These are phyloP conservation scores for Quercus parvula DNA, from an alignment of 306 rosid genomes.

Conservation along the genomic window DNA sequence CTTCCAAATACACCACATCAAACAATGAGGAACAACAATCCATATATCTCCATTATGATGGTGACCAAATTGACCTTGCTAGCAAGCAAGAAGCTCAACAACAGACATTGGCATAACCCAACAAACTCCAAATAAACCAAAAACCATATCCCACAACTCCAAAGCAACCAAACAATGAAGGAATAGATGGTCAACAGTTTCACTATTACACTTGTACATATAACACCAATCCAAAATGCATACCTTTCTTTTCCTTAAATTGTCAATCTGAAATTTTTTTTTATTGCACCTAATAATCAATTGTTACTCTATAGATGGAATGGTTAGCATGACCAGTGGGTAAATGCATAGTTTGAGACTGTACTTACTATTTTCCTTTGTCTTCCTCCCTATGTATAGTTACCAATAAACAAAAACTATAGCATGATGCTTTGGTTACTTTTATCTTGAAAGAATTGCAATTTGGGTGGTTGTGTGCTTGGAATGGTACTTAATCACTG, in stretches of 20 bases:
- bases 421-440: neutral
- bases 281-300: neutral
- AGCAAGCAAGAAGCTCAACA: no score
- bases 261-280: neutral
- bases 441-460: neutral
- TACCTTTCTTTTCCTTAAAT: neutral
- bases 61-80: no score
- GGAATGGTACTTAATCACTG: neutral
- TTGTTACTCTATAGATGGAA: neutral
- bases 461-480: neutral
- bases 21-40: no score
- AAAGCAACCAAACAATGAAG: no score
- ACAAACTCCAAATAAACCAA: no score
- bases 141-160: no score
- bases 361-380: neutral
- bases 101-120: no score
- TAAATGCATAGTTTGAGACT: neutral
- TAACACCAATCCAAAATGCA: no score
- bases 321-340: neutral
- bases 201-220: no score
- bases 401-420: neutral
- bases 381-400: neutral
- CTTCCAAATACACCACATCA: no score
- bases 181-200: no score
- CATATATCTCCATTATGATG: no score